These are phyloP conservation scores for Phalaenopsis hybrid DNA, from an alignment of 116 monocot genomes.

Conservation along the genomic window DNA sequence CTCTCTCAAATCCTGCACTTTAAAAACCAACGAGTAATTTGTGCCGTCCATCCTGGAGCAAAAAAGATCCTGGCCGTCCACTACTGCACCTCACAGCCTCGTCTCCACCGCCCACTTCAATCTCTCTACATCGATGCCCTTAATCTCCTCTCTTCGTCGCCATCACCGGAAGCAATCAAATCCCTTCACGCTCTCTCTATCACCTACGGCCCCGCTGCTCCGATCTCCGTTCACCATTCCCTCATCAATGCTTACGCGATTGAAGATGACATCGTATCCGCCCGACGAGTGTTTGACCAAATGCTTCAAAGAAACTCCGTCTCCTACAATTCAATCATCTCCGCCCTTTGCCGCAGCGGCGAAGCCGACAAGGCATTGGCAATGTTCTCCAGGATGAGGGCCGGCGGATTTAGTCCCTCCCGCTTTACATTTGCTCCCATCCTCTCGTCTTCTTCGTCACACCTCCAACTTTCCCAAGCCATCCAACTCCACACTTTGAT, in stretches of 20 bases:
- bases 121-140: background rate
- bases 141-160: background rate
- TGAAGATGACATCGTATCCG: slow-evolving; percentile 1
- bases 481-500: slow-evolving; percentile 38
- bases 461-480: slow-evolving; percentile 7
- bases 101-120: background rate
- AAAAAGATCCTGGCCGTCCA: slow-evolving; percentile 7
- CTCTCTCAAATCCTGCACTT: no score
- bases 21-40: no score
- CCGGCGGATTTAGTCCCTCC: slow-evolving; percentile 27
- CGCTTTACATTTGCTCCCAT: slow-evolving; percentile 49
- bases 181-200: slow-evolving; percentile 4
- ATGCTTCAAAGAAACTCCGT: slow-evolving; percentile 28
- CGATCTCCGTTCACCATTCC: slow-evolving; percentile 11
- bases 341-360: slow-evolving; percentile 18
- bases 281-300: slow-evolving; percentile 43
- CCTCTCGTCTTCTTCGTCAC: slow-evolving; percentile 26
- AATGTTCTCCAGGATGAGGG: slow-evolving; percentile 35
- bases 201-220: background rate
- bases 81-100: background rate
- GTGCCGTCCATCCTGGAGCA: background rate
- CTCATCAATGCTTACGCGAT: slow-evolving; percentile 19
- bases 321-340: slow-evolving; percentile 50
- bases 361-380: slow-evolving; percentile 6
- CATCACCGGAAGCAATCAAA: background rate